A percentile compares a stretch with the other conserved stretches of the same genome.
Conservation (phyloP, 208 protist species). For the Leishmania amazonensis region DNA sequence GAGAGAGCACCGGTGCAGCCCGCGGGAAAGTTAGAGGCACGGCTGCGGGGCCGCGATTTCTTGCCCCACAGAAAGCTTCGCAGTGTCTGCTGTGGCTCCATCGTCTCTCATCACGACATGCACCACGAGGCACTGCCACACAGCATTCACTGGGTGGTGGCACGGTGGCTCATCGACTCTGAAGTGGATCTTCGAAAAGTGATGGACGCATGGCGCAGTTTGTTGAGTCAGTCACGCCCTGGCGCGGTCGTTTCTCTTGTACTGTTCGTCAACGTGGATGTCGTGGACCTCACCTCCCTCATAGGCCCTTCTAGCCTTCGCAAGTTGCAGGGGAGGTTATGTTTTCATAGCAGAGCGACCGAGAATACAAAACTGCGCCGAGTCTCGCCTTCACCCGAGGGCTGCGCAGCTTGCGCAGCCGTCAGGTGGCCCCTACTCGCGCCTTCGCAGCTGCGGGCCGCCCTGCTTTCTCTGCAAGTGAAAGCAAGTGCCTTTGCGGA, state of each 20-base stretch:
- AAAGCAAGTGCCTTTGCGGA: background rate
- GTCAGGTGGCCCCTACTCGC: background rate
- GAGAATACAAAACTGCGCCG: background rate
- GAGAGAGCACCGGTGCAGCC: background rate
- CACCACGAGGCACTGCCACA: background rate
- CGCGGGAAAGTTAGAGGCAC: too few relatives aligned
- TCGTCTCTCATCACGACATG: background rate
- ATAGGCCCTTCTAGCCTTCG: background rate
- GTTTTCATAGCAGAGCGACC: background rate
- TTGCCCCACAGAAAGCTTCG: background rate
- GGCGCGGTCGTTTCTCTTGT: constrained; percentile 10
- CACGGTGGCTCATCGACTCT: background rate
- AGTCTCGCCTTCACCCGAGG: background rate
- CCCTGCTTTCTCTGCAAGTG: background rate
- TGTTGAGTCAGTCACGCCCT: constrained; percentile 1
- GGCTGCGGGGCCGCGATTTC: too few relatives aligned
- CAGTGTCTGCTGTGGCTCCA: background rate
- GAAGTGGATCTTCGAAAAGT: background rate
- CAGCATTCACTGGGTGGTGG: constrained; percentile 33
- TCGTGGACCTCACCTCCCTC: background rate
- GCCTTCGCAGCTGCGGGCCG: background rate
- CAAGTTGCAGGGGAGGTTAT: background rate
- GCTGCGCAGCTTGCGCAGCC: background rate
- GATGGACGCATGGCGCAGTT: constrained; percentile 13
- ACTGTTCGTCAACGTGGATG: constrained; percentile 6